Evolutionary conservation across 371 early-diverging fungal species (phyloP).

Genomic region (Mortierella sp.): DNA sequence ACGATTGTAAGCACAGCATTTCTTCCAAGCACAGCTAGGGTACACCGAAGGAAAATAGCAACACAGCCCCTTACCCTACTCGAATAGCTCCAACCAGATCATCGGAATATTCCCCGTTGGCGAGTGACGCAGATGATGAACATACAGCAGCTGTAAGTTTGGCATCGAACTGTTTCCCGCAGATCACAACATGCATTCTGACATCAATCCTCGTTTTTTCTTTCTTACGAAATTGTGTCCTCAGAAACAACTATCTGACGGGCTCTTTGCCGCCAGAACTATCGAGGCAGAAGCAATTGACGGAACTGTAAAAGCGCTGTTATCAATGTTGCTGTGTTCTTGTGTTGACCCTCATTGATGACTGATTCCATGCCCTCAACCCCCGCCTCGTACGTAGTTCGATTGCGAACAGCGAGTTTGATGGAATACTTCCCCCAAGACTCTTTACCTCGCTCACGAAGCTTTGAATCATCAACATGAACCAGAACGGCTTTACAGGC

Average conservation of each 20-base stretch:
- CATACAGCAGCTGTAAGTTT: conserved; percentile 38
- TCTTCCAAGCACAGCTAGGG: too few relatives aligned
- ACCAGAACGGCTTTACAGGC: conserved; percentile 37
- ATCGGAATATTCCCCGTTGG: conserved; percentile 25
- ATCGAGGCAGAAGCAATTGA: conserved; percentile 26
- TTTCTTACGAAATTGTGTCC: background rate
- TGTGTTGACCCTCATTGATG: background rate
- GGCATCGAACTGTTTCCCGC: too few relatives aligned
- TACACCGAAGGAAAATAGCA: too few relatives aligned
- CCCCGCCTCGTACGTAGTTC: conserved; percentile 10
- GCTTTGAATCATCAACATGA: conserved; percentile 32
- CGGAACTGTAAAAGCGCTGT: conserved; percentile 21
- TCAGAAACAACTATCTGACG: conserved; percentile 43
- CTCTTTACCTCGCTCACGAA: conserved; percentile 29
- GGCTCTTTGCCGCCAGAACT: conserved; percentile 22
- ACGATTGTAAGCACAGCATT: conserved; percentile 15
- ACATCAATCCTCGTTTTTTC: background rate
- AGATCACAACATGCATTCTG: too few relatives aligned
- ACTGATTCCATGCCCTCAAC: too few relatives aligned
- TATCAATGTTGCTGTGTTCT: background rate
- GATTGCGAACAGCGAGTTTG: conserved; percentile 43
- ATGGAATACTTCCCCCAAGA: conserved; percentile 22
- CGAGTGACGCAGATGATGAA: conserved; percentile 27
- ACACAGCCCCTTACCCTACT: background rate
- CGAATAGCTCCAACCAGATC: conserved; percentile 29